Evolutionary conservation across 257 asterid genomes (phyloP).

Genomic region (Plantago major): DNA sequence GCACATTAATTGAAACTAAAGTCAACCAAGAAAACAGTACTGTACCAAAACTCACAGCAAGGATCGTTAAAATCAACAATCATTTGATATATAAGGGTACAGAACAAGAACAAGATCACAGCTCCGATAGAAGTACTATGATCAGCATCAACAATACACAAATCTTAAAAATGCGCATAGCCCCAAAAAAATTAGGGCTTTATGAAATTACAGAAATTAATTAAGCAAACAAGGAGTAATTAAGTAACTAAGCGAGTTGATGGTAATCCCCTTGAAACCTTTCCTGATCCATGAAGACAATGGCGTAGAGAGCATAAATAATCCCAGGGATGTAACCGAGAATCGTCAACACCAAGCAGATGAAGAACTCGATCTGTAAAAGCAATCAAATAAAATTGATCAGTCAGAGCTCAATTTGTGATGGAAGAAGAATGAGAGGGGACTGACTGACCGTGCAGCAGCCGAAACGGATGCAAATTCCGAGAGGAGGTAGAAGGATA

Average conservation of each 20-base stretch:
- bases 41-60: no score
- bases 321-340: constrained; percentile 71
- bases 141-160: neutral
- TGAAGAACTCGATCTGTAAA: constrained; percentile 52
- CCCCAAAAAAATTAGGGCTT: neutral
- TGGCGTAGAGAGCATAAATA: constrained; percentile 66
- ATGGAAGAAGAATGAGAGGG: no score
- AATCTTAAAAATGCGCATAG: neutral
- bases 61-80: no score
- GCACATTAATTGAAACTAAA: no score
- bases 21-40: no score
- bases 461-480: constrained; percentile 79
- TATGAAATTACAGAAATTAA: neutral
- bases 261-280: constrained; percentile 33
- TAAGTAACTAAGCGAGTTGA: neutral
- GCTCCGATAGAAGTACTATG: neutral
- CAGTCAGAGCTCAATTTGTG: no score
- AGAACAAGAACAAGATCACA: neutral
- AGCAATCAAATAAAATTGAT: no score
- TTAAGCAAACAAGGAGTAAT: neutral
- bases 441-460: constrained; percentile 79
- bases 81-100: no score
- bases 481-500: constrained; percentile 74
- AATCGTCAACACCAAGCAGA: constrained; percentile 61
- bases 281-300: constrained; percentile 57